Evolutionary conservation across 352 stramenopile species (phyloP), one percentile per base, ranked within the genome.

Genomic region (Phytophthora litchii): DNA sequence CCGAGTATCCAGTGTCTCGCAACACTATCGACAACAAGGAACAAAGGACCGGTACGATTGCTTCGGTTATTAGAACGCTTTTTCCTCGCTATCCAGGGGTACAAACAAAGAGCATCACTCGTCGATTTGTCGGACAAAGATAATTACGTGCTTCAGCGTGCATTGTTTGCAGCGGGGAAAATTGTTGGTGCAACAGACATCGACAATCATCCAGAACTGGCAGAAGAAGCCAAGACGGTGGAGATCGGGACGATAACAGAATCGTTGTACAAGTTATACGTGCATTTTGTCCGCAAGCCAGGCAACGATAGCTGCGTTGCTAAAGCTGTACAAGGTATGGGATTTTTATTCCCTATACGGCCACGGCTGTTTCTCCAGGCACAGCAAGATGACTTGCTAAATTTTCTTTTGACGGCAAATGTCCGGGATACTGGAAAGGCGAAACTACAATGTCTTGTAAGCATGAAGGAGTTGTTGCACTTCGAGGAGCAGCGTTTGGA

Each of bases 271-370:
- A 57, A 77, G 14, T 60, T 78, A 2, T 94, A 90, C 56, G 52
- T 51, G 7, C 59, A 60, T 10, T 94, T 80, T 47, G 29, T 88
- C 34, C 62, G 61, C 11, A 68, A 82, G 16, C 54, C 57, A 35
- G 72, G 74, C 4, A 88, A 80, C 44, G 37, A 73, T 27, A 42
- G 54, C 7, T 92, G 83, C 34, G 66, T 68, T 13, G 73, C 81
- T 19, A 96, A 93, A 66, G 85, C 82, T 54, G 79, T 92, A 0
- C 87, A 94, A 67, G 87, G 82, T 14, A 70, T 96, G n/a, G 84
- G 86, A 0, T 96, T 89, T 36, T 42, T 96, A 5, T 91, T 94
- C 53, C 77, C 78, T 7, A 68, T 78, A 11, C 73, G 80, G 4
- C 86, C 85, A 2, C 72, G 76, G 42, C 60, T 94, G 4, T 79